phyloP scores from a whole-genome alignment of 2,329 filamentous ascomycete genomes.

The Coccinonectria pachysandricola region DNA sequence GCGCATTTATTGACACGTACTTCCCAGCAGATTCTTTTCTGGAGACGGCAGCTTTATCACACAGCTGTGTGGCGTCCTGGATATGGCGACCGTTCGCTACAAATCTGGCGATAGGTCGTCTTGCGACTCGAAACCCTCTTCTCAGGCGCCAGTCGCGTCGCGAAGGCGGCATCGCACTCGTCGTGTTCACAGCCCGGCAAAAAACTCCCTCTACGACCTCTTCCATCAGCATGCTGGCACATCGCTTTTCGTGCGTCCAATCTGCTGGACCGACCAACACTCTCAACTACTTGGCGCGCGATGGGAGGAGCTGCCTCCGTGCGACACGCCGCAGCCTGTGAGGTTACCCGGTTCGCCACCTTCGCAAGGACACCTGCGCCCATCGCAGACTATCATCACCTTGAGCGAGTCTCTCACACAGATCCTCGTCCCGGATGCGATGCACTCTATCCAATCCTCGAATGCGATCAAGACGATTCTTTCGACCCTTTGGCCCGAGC shows the following conservation, averaged over 20 bases:
- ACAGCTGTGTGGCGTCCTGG: conserved; percentile 21
- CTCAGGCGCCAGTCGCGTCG: conserved; percentile 12
- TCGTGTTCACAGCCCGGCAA: conserved; percentile 30
- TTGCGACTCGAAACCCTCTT: conserved; percentile 15
- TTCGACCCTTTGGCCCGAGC: conserved; percentile 32
- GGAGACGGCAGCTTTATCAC: conserved; percentile 17
- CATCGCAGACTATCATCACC: conserved; percentile 31
- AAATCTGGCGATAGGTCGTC: conserved; percentile 8
- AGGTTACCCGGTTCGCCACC: conserved; percentile 23
- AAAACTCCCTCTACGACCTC: conserved; percentile 42
- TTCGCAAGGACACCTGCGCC: conserved; percentile 25
- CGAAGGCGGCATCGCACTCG: conserved; percentile 17
- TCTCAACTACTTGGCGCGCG: conserved; percentile 34
- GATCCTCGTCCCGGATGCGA: conserved; percentile 26
- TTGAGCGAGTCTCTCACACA: conserved; percentile 35
- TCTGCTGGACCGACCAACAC: conserved; percentile 47
- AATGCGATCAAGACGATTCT: conserved; percentile 35
- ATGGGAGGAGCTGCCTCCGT: conserved; percentile 34
- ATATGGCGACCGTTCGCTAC: conserved; percentile 16
- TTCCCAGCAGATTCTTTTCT: conserved; percentile 15
- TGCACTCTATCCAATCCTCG: conserved; percentile 25
- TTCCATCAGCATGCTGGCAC: conserved; percentile 37
- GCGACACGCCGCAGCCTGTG: conserved; percentile 30
- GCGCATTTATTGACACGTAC: too few species aligned
- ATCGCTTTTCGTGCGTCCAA: conserved; percentile 41